These are phyloP conservation scores for Paraphaeosphaeria minitans DNA, from an alignment of 2,329 filamentous ascomycete species.

Conservation along the genomic window DNA sequence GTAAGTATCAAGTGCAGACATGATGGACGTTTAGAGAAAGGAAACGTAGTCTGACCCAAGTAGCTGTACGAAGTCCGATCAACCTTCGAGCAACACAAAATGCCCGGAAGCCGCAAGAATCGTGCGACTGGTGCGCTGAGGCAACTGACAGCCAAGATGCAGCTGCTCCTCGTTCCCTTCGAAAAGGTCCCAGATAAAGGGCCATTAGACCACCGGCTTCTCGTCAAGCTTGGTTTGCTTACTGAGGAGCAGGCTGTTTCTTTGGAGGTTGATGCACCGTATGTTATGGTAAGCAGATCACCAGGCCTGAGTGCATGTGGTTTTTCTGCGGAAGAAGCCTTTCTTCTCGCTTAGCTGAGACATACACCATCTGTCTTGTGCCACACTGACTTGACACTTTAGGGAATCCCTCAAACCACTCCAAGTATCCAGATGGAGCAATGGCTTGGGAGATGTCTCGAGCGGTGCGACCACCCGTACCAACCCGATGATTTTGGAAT, in stretches of 20 bases:
- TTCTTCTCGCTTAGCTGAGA: too few relatives aligned
- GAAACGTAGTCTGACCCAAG: background rate
- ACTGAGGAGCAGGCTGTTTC: constrained; percentile 67
- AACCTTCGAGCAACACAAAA: constrained; percentile 24
- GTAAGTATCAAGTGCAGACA: constrained; percentile 43
- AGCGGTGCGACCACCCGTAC: constrained; percentile 53
- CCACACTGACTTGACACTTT: too few relatives aligned
- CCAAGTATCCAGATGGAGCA: constrained; percentile 52
- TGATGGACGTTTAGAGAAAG: background rate
- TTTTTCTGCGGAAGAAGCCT: too few relatives aligned
- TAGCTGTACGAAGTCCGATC: constrained; percentile 61
- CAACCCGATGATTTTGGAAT: constrained; percentile 57
- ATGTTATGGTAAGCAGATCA: constrained; percentile 40
- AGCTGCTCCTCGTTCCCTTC: constrained; percentile 33
- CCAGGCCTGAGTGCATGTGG: too few relatives aligned
- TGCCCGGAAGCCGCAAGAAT: constrained; percentile 46
- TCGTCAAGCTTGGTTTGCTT: constrained; percentile 64
- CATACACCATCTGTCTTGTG: too few relatives aligned
- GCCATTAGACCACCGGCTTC: constrained; percentile 42
- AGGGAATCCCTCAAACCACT: constrained; percentile 35
- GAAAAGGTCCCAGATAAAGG: constrained; percentile 20
- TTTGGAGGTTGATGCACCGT: constrained; percentile 56
- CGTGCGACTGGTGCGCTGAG: constrained; percentile 51
- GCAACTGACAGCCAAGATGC: constrained; percentile 30
- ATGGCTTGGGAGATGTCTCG: constrained; percentile 63